phyloP scores from a whole-genome alignment of 306 rosid genomes.

The Prosopis cineraria region DNA sequence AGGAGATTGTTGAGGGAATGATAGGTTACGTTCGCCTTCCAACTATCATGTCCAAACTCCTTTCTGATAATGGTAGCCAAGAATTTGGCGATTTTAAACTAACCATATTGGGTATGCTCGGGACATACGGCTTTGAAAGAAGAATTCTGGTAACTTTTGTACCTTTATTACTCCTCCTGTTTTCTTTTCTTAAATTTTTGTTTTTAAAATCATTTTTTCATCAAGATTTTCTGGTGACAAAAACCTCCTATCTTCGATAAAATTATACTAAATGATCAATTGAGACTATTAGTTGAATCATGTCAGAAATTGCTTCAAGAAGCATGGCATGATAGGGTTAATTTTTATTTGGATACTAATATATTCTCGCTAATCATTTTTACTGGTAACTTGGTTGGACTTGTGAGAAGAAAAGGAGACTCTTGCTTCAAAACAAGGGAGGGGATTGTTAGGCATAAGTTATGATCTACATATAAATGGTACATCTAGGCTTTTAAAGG shows the following conservation, averaged over 20 bases:
- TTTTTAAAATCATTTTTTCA: constrained; percentile 9
- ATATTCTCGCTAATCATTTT: constrained; percentile 1
- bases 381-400: constrained; percentile 14
- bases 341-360: not conserved
- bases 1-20: constrained; percentile 97
- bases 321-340: constrained; percentile 25
- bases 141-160: constrained; percentile 81
- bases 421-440: not conserved
- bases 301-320: constrained; percentile 6
- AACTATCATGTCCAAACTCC: constrained; percentile 91
- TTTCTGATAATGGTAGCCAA: constrained; percentile 87
- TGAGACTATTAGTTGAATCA: constrained; percentile 20
- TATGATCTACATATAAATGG: not conserved
- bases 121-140: constrained; percentile 92
- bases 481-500: constrained; percentile 4
- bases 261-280: constrained; percentile 2
- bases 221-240: constrained; percentile 30
- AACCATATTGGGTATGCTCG: constrained; percentile 95
- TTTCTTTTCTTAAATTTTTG: not conserved
- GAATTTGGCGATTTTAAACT: constrained; percentile 95
- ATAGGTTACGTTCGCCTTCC: constrained; percentile 95
- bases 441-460: not conserved
- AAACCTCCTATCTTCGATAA: constrained; percentile 19
- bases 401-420: not conserved
- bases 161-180: not conserved